Percentiles rank a stretch among this genome's conserved stretches.
phyloP scores from a whole-genome alignment of 345 rosid species.

The Bretschneidera sinensis region DNA sequence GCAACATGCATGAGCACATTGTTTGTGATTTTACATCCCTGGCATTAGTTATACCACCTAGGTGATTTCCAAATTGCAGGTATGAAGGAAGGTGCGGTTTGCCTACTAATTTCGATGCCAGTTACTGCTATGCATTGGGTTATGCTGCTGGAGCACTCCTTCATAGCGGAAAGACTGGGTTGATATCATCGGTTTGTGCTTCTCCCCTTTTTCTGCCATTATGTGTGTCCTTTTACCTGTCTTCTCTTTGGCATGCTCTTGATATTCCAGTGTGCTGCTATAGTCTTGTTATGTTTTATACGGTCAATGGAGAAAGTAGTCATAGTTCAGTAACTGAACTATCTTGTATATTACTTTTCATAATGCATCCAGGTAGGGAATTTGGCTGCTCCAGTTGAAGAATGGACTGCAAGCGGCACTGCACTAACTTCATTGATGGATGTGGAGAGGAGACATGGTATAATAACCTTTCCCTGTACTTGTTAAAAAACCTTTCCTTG shows the following conservation, averaged over 20 bases:
- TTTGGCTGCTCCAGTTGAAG: constrained; percentile 75
- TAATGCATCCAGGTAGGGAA: constrained; percentile 67
- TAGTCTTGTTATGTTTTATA: no score
- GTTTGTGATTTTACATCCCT: not conserved
- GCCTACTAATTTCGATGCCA: constrained; percentile 91
- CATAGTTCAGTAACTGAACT: no score
- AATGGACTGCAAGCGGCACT: constrained; percentile 95
- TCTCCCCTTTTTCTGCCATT: constrained; percentile 10
- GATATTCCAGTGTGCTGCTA: not conserved
- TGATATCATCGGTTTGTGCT: constrained; percentile 74
- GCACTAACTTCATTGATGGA: constrained; percentile 92
- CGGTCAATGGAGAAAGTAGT: not conserved
- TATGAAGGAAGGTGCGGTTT: constrained; percentile 97
- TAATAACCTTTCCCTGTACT: not conserved
- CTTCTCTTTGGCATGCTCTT: constrained; percentile 1
- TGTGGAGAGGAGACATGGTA: constrained; percentile 99
- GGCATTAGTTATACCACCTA: not conserved
- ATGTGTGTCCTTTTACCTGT: not conserved
- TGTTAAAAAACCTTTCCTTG: not conserved
- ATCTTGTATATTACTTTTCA: no score
- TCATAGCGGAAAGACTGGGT: constrained; percentile 77
- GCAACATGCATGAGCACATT: not conserved
- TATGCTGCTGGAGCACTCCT: constrained; percentile 87
- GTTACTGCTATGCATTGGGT: constrained; percentile 91
- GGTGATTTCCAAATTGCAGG: constrained; percentile 32